phyloP scores from a whole-genome alignment of 2,329 filamentous ascomycete genomes.

The Cercospora citrullina region DNA sequence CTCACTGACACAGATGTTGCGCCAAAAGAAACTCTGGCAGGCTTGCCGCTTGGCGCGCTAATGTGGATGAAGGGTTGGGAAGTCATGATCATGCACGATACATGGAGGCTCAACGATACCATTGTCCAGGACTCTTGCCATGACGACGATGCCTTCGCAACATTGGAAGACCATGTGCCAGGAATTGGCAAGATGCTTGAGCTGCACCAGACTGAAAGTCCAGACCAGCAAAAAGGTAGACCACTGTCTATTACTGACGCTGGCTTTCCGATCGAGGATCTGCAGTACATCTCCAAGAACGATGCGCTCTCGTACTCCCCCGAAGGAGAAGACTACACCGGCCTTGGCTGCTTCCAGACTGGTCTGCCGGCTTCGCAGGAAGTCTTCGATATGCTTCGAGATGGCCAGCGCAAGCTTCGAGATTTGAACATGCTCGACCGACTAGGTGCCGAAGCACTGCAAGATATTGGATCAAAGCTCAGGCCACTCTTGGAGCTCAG shows the following conservation, averaged over 20 bases:
- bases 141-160: background rate
- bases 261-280: background rate
- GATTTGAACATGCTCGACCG: slow-evolving; percentile 45
- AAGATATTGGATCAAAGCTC: slow-evolving; percentile 33
- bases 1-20: slow-evolving; percentile 42
- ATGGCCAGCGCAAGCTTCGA: slow-evolving; percentile 47
- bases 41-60: slow-evolving; percentile 48
- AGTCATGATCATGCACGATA: slow-evolving; percentile 48
- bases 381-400: slow-evolving; percentile 48
- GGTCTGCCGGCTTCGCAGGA: slow-evolving; percentile 45
- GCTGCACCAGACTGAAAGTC: background rate
- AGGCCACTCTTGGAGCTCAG: slow-evolving; percentile 11
- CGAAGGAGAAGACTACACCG: slow-evolving; percentile 14
- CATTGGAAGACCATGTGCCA: slow-evolving; percentile 16
- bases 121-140: slow-evolving; percentile 17
- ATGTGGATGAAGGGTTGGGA: slow-evolving; percentile 50
- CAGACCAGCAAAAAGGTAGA: background rate
- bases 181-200: background rate
- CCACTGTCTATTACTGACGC: background rate
- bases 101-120: slow-evolving; percentile 39
- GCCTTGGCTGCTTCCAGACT: slow-evolving; percentile 44
- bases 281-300: background rate
- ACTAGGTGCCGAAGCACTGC: slow-evolving; percentile 39
- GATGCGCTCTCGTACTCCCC: slow-evolving; percentile 11
- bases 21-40: slow-evolving; percentile 25